Conservation (phyloP, 305 asterid species). For the Fraxinus velutina region DNA sequence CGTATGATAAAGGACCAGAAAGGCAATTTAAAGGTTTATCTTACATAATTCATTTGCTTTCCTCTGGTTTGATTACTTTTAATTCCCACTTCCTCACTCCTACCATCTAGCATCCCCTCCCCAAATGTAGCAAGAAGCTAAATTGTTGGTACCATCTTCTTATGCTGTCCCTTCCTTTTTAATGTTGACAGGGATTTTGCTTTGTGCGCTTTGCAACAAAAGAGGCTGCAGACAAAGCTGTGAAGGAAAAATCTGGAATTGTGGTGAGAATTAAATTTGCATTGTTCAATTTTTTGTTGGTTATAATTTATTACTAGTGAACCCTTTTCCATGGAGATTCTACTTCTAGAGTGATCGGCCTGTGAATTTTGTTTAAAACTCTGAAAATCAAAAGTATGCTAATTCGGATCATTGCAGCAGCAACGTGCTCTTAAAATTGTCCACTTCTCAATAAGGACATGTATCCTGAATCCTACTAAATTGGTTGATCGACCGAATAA, state of each 20-base stretch:
- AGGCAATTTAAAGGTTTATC: slow-evolving; percentile 61
- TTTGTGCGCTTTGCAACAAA: slow-evolving; percentile 74
- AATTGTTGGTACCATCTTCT: slow-evolving; percentile 20
- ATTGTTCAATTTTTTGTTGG: neutral
- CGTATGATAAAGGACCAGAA: slow-evolving; percentile 62
- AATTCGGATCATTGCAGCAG: slow-evolving; percentile 5
- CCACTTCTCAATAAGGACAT: neutral
- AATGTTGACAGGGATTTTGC: slow-evolving; percentile 67
- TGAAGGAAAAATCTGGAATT: slow-evolving; percentile 67
- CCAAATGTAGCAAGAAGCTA: slow-evolving; percentile 12
- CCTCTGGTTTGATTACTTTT: slow-evolving; percentile 14
- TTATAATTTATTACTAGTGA: neutral
- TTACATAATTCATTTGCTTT: slow-evolving; percentile 19
- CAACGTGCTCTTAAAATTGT: neutral
- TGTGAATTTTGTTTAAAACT: slow-evolving; percentile 17
- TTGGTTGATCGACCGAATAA: neutral
- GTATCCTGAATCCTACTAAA: slow-evolving; percentile 6
- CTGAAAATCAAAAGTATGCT: slow-evolving; percentile 2
- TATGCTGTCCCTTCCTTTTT: slow-evolving; percentile 14
- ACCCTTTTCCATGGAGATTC: neutral
- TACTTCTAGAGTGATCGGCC: slow-evolving; percentile 11
- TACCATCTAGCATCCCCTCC: neutral
- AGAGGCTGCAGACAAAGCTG: slow-evolving; percentile 82
- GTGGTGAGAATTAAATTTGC: slow-evolving; percentile 45
- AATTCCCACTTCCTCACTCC: neutral